phyloP scores from a whole-genome alignment of 2,329 filamentous ascomycete species.

The Aspergillus sp. region DNA sequence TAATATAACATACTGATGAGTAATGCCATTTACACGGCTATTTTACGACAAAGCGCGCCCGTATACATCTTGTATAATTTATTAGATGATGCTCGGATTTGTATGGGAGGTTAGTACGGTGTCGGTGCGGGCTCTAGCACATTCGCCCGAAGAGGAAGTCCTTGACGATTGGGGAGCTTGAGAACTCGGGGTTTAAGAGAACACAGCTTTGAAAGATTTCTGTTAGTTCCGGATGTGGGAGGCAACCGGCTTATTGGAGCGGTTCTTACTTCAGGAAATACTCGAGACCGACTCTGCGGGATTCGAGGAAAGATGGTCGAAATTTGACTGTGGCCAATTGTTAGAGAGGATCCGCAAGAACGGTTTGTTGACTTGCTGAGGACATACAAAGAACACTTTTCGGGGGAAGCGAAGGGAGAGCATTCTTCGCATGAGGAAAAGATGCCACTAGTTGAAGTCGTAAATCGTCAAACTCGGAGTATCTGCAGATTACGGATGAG shows the following conservation, averaged over 20 bases:
- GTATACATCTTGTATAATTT: background rate
- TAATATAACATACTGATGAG: background rate
- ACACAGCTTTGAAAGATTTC: conserved; percentile 64
- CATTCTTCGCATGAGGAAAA: conserved; percentile 79
- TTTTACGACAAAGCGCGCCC: background rate
- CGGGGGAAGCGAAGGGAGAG: conserved; percentile 85
- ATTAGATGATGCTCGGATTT: background rate
- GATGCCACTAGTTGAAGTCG: conserved; percentile 70
- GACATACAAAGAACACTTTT: conserved; percentile 82
- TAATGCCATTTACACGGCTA: background rate
- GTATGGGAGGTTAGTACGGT: background rate
- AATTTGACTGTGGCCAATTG: conserved; percentile 60
- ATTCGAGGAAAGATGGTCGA: conserved; percentile 79
- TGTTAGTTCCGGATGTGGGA: conserved; percentile 2
- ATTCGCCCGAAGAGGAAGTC: conserved; percentile 72
- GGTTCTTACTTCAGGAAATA: conserved; percentile 81
- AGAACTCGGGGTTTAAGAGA: conserved; percentile 88
- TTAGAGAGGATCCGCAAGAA: conserved; percentile 1
- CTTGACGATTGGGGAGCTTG: conserved; percentile 84
- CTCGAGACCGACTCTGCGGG: conserved; percentile 75
- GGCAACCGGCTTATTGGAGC: conserved; percentile 12
- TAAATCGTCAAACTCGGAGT: conserved; percentile 90
- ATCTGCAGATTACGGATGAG: conserved; percentile 50
- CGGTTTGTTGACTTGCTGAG: background rate
- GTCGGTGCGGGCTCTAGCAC: conserved; percentile 17